phyloP scores from a whole-genome alignment of 345 rosid species.

The Citrus trifoliata region DNA sequence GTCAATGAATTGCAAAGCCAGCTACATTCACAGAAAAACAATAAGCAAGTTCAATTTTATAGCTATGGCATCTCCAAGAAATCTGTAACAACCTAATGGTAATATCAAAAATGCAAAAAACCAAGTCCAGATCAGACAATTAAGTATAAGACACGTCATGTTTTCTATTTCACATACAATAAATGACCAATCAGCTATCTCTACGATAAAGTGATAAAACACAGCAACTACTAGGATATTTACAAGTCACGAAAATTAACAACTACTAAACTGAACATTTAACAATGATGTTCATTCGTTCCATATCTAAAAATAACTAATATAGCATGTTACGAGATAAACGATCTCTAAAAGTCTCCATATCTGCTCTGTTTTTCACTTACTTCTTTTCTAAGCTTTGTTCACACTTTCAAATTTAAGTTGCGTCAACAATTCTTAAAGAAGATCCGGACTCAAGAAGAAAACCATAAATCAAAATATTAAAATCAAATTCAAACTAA shows the following conservation, averaged over 20 bases:
- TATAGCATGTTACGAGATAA: neutral
- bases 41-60: neutral
- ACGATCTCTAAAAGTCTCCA: neutral
- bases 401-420: neutral
- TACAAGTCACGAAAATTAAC: neutral
- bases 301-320: neutral
- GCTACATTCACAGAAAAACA: conserved; percentile 31
- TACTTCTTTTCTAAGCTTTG: neutral
- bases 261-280: neutral
- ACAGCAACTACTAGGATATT: neutral
- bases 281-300: neutral
- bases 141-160: neutral
- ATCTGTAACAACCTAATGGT: neutral
- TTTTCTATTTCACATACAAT: neutral
- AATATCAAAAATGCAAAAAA: neutral
- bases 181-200: neutral
- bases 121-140: neutral
- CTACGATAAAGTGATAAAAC: neutral
- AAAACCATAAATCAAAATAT: neutral
- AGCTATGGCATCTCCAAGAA: neutral
- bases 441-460: neutral
- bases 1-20: conserved; percentile 53
- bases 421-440: neutral
- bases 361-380: neutral
- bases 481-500: neutral